phyloP scores from a whole-genome alignment of 352 stramenopile species.

The Pythium aquatile region DNA sequence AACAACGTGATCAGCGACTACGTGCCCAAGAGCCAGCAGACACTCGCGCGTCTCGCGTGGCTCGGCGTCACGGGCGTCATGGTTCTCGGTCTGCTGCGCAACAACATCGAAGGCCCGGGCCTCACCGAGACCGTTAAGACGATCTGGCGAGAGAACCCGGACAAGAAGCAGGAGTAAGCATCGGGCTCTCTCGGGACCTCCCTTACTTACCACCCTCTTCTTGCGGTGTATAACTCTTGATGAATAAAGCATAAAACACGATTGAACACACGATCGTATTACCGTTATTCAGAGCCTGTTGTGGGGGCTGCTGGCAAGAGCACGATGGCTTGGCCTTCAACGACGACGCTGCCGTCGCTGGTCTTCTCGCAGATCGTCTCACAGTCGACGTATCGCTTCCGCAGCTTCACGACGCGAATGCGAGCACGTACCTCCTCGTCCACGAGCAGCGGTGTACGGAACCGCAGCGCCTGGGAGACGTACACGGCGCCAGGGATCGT shows the following conservation, averaged over 20 bases:
- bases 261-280: background rate
- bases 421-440: slow-evolving; percentile 53
- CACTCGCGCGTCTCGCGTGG: slow-evolving; percentile 59
- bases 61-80: slow-evolving; percentile 78
- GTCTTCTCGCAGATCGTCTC: slow-evolving; percentile 63
- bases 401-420: slow-evolving; percentile 59
- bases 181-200: background rate
- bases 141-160: slow-evolving; percentile 76
- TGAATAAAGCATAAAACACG: slow-evolving; percentile 9
- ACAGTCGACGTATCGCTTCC: slow-evolving; percentile 73
- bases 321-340: slow-evolving; percentile 69
- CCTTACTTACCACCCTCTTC: background rate
- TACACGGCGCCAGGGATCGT: slow-evolving; percentile 75
- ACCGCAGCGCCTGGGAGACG: slow-evolving; percentile 69
- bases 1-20: slow-evolving; percentile 95
- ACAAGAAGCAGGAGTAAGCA: slow-evolving; percentile 57
- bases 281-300: background rate
- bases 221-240: slow-evolving; percentile 5
- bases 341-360: slow-evolving; percentile 44
- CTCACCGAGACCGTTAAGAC: slow-evolving; percentile 88
- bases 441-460: slow-evolving; percentile 59
- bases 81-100: slow-evolving; percentile 77
- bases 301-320: slow-evolving; percentile 37
- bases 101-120: slow-evolving; percentile 82
- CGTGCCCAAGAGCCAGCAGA: slow-evolving; percentile 78